Evolutionary conservation across 2,329 filamentous ascomycete genomes (phyloP).

Genomic region (Fusarium decemcellulare): DNA sequence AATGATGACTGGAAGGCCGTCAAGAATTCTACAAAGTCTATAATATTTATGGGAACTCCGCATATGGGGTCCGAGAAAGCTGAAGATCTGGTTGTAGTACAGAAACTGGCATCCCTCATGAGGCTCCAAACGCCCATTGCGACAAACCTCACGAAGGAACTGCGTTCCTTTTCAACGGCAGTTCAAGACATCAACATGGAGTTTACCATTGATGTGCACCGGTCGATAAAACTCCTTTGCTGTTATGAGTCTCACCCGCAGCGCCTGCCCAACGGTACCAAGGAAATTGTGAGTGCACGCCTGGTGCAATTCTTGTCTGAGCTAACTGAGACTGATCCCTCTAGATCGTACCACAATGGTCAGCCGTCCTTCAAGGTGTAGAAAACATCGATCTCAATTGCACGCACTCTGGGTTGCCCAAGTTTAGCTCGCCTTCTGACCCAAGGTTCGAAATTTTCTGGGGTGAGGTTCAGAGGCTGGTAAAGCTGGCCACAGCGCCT

Average conservation of each 20-base stretch:
- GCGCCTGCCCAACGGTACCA: conserved; percentile 29
- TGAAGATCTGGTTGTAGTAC: conserved; percentile 36
- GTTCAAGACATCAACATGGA: conserved; percentile 43
- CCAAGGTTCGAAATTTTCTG: conserved; percentile 39
- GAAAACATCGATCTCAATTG: conserved; percentile 39
- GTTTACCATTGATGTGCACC: conserved; percentile 40
- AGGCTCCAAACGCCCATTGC: conserved; percentile 32
- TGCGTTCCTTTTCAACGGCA: conserved; percentile 34
- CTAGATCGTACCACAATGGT: conserved; percentile 42
- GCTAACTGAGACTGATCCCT: neutral
- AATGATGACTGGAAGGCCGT: conserved; percentile 37
- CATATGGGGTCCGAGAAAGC: conserved; percentile 42
- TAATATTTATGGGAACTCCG: conserved; percentile 41
- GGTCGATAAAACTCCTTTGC: conserved; percentile 38
- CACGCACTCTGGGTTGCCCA: conserved; percentile 36
- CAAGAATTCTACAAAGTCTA: conserved; percentile 36
- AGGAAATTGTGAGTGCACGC: conserved; percentile 30
- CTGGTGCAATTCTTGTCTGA: neutral
- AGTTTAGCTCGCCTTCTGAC: conserved; percentile 34
- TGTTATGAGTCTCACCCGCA: conserved; percentile 41
- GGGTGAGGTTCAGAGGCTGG: conserved; percentile 38
- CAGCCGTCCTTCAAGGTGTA: conserved; percentile 38
- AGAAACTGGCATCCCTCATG: conserved; percentile 36
- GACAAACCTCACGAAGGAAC: conserved; percentile 39
- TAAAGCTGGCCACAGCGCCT: conserved; percentile 22